A percentile compares a stretch with the other conserved stretches of the same genome.
These are phyloP conservation scores for Thraustochytrium striatum DNA, from an alignment of 352 stramenopile species.

Conservation along the genomic window DNA sequence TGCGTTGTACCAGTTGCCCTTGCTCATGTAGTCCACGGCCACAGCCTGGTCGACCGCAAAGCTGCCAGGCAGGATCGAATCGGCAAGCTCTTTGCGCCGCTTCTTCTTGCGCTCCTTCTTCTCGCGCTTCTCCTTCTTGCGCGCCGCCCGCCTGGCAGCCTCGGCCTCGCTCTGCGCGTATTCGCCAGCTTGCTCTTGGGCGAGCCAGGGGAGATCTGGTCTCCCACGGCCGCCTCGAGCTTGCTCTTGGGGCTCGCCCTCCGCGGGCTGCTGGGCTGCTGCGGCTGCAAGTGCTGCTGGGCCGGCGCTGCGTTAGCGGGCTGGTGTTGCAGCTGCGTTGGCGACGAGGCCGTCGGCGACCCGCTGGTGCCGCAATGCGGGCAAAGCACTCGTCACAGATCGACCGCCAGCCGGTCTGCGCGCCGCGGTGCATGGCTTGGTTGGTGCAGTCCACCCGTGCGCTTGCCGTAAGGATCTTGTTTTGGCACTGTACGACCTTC, in stretches of 20 bases:
- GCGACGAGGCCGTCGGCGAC: neutral
- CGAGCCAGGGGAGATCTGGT: neutral
- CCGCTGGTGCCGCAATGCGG: neutral
- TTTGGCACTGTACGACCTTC: neutral
- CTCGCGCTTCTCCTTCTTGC: conserved; percentile 13
- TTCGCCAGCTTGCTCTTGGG: neutral
- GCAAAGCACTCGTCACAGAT: conserved; percentile 2
- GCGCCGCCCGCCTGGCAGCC: neutral
- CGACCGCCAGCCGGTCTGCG: neutral
- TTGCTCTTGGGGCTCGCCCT: neutral
- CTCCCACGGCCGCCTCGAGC: neutral
- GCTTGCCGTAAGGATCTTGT: neutral
- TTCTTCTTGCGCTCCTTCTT: conserved; percentile 22
- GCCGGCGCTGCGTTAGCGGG: neutral
- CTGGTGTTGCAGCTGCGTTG: neutral
- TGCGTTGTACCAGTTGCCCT: conserved; percentile 8
- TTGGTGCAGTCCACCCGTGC: conserved; percentile 5
- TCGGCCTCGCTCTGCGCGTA: neutral
- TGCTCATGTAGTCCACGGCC: neutral
- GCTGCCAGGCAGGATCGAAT: neutral
- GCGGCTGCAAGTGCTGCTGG: neutral
- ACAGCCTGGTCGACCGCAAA: conserved; percentile 3
- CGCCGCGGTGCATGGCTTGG: neutral
- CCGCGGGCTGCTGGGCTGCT: neutral
- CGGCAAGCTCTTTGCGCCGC: neutral